Evolutionary conservation across 2,329 filamentous ascomycete genomes (phyloP).

Genomic region (Monosporascus sp.): DNA sequence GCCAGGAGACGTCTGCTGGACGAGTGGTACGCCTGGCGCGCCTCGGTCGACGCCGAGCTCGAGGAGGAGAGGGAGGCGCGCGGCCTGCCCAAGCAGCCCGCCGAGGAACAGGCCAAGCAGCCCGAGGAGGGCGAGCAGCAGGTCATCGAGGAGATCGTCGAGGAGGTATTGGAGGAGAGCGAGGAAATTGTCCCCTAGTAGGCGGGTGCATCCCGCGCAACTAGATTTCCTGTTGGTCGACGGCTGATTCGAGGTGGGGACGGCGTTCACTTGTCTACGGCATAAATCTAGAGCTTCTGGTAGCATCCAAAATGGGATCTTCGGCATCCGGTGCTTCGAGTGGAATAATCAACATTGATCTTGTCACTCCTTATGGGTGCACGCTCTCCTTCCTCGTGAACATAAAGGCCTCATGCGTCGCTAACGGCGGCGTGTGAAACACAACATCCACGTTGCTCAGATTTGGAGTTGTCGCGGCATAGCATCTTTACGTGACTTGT

Average conservation of each 20-base stretch:
- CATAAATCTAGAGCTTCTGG: conserved; percentile 5
- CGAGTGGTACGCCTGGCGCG: conserved; percentile 86
- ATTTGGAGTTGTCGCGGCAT: too few relatives aligned
- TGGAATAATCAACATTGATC: too few relatives aligned
- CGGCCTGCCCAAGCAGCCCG: conserved; percentile 61
- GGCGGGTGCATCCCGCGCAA: background rate
- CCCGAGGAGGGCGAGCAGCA: conserved; percentile 62
- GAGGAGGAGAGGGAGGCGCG: conserved; percentile 63
- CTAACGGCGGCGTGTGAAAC: too few relatives aligned
- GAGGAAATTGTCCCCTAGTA: conserved; percentile 61
- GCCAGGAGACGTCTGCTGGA: conserved; percentile 73
- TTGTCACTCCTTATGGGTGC: too few relatives aligned
- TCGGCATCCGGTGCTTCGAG: too few relatives aligned
- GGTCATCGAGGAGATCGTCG: conserved; percentile 83
- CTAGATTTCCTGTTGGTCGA: background rate
- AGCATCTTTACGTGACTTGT: too few relatives aligned
- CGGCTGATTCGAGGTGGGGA: background rate
- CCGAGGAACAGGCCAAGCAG: conserved; percentile 56
- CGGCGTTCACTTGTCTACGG: conserved; percentile 6
- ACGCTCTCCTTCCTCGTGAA: too few relatives aligned
- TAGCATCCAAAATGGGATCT: conserved; percentile 2
- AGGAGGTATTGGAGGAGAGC: conserved; percentile 78
- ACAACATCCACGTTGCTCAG: too few relatives aligned
- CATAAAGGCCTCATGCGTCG: too few relatives aligned
- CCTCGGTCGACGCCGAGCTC: conserved; percentile 65